Percentiles rank a stretch among this genome's conserved stretches.
phyloP scores from a whole-genome alignment of 2,329 filamentous ascomycete species.

The Paraphaeosphaeria minitans region DNA sequence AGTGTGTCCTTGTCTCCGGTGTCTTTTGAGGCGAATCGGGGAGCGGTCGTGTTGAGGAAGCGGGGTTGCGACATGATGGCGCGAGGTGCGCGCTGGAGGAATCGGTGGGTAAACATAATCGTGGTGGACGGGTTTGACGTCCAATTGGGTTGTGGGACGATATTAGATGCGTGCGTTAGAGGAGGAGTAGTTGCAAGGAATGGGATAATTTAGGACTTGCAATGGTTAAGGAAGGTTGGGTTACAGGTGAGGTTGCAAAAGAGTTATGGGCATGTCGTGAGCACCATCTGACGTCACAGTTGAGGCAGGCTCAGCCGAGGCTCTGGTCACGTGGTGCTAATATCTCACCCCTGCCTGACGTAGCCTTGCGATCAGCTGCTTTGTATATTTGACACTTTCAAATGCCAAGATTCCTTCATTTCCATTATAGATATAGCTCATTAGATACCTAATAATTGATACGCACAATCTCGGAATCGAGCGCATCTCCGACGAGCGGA shows the following conservation, averaged over 20 bases:
- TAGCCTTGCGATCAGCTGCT: too few relatives aligned
- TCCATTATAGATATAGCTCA: too few relatives aligned
- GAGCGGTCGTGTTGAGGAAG: conserved; percentile 28
- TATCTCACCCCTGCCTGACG: too few relatives aligned
- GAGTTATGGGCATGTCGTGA: conserved; percentile 9
- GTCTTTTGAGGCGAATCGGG: conserved; percentile 47
- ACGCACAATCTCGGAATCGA: not conserved
- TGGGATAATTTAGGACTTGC: conserved; percentile 9
- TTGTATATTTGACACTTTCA: too few relatives aligned
- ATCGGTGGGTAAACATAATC: conserved; percentile 34
- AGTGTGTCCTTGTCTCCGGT: conserved; percentile 62
- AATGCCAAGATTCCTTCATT: too few relatives aligned
- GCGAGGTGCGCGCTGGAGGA: conserved; percentile 13
- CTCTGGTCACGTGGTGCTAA: not conserved
- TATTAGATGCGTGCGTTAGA: not conserved
- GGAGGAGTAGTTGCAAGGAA: not conserved
- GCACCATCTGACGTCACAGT: conserved; percentile 12
- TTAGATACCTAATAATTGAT: too few relatives aligned
- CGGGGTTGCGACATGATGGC: conserved; percentile 20
- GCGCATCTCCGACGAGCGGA: not conserved
- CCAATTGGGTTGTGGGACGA: not conserved
- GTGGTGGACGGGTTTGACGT: conserved; percentile 7
- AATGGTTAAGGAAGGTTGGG: conserved; percentile 1
- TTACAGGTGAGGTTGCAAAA: not conserved
- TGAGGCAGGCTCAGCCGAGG: conserved; percentile 7